Evolutionary conservation across 1,284 basidiomycete genomes (phyloP), one percentile per base, ranked within the genome.

Genomic region (Mycena citricolor): DNA sequence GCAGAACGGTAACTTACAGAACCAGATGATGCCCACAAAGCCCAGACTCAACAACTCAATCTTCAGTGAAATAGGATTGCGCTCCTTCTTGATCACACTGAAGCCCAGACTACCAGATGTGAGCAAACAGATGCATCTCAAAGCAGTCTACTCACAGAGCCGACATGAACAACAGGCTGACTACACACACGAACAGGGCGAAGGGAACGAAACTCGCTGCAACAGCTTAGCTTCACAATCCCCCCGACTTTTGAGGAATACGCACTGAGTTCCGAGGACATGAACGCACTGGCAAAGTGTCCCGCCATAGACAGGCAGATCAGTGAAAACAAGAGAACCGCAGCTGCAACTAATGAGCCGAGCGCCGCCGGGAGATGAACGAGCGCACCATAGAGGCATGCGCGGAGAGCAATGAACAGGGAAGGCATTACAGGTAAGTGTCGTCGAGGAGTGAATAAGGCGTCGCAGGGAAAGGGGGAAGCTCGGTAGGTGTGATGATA

Each of bases 151-250:
- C 82, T 58, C 51, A 87, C 86, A 90, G 73, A 41, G 77, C 65
- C 34, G 79, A 55, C 44, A 87, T 74, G 56, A 88, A 76, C 52
- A 85, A 63, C 57, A 89, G 59, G 59, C 81, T 86, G 30, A 74
- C 76, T 32, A 70, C 70, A 56, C 81, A 86, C 32, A 88, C 85
- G 55, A 90, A 90, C 59, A 90, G 77, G 45, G 86, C 81, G 57
- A 89, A 86, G 14, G 87, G 87, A 35, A 90, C 80, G 61, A 90
- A 90, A 69, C 80, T 84, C 67, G 86, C 87, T 90, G 57, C 25
- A 44, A 34, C 20, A 16, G 20, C 17, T 24, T 14, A 16, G 34
- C 13, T 11, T 22, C 21, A 10, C 22, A 22, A 8, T 13, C 20
- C 16, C 10, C 19, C 21, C 20, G 22, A 8, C 8, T 11, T 23